Evolutionary conservation across 108 stramenopile genomes (phyloP).

Genomic region (Fragilaria radians): DNA sequence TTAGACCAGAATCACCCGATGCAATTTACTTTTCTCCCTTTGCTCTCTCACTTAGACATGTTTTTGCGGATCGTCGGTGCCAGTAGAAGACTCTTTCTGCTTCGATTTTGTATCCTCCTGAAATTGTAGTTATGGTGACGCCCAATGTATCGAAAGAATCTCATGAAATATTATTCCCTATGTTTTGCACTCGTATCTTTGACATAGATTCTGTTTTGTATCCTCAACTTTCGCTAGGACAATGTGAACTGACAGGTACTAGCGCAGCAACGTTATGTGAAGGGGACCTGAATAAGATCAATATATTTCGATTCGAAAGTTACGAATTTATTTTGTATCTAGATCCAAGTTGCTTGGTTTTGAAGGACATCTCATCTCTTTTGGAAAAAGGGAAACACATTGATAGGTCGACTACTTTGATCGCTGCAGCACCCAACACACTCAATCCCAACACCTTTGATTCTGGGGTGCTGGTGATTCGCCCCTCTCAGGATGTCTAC

Average conservation of each 20-base stretch:
- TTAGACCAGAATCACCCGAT: slow-evolving; percentile 1
- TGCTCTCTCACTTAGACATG: too few relatives aligned
- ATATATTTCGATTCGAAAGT: slow-evolving; percentile 46
- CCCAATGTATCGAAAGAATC: slow-evolving; percentile 23
- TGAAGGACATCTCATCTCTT: slow-evolving; percentile 50
- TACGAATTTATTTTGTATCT: slow-evolving; percentile 78
- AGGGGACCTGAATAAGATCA: slow-evolving; percentile 52
- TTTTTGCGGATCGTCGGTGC: too few relatives aligned
- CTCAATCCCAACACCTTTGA: slow-evolving; percentile 86
- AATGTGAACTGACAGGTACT: neutral
- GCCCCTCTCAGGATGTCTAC: slow-evolving; percentile 45
- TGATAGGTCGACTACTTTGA: slow-evolving; percentile 39
- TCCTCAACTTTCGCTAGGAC: neutral
- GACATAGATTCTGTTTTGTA: slow-evolving; percentile 27
- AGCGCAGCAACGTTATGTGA: slow-evolving; percentile 11
- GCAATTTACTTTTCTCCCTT: too few relatives aligned
- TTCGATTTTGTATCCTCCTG: slow-evolving; percentile 25
- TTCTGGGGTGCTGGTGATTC: slow-evolving; percentile 84
- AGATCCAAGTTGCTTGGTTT: slow-evolving; percentile 71
- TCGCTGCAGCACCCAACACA: slow-evolving; percentile 85
- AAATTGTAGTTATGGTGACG: slow-evolving; percentile 50
- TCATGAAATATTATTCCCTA: slow-evolving; percentile 7
- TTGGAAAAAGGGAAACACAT: slow-evolving; percentile 36
- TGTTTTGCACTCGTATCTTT: slow-evolving; percentile 36
- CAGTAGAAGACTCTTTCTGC: slow-evolving; percentile 12